phyloP scores from a whole-genome alignment of 768 basidiomycete species.

The Hemileccinum impolitum region DNA sequence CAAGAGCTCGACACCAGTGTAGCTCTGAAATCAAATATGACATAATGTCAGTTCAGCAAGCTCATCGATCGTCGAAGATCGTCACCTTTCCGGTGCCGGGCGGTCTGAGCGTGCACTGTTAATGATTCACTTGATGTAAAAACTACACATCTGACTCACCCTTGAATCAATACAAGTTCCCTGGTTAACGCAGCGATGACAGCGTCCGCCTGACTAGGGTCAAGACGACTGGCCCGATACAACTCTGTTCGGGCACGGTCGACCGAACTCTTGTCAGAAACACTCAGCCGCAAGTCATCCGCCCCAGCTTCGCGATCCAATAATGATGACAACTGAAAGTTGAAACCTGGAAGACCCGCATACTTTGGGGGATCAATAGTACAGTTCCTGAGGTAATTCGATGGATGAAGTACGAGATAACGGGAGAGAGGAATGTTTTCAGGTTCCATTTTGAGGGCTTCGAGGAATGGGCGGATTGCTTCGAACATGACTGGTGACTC shows the following conservation, averaged over 20 bases:
- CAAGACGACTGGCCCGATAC: conserved; percentile 50
- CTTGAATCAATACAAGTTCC: conserved; percentile 69
- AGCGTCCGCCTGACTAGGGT: conserved; percentile 69
- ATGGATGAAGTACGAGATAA: conserved; percentile 47
- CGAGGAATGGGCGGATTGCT: conserved; percentile 63
- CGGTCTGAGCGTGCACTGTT: conserved; percentile 41
- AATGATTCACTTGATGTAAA: neutral
- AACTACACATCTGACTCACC: conserved; percentile 37
- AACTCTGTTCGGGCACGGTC: conserved; percentile 45
- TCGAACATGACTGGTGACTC: conserved; percentile 69
- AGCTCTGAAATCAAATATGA: conserved; percentile 40
- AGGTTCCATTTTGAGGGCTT: conserved; percentile 56
- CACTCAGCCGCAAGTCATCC: conserved; percentile 39
- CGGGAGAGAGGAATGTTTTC: conserved; percentile 51
- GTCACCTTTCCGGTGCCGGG: conserved; percentile 76
- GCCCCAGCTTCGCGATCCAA: conserved; percentile 41
- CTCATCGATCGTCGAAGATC: neutral
- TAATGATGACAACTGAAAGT: conserved; percentile 52
- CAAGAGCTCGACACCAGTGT: conserved; percentile 65
- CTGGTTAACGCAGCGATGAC: conserved; percentile 56
- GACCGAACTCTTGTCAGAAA: conserved; percentile 43
- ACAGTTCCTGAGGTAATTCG: conserved; percentile 31
- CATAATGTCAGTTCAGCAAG: neutral
- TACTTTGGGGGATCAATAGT: conserved; percentile 53
- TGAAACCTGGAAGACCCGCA: conserved; percentile 51